phyloP scores from a whole-genome alignment of 2,329 filamentous ascomycete species.

The Claviceps capensis region DNA sequence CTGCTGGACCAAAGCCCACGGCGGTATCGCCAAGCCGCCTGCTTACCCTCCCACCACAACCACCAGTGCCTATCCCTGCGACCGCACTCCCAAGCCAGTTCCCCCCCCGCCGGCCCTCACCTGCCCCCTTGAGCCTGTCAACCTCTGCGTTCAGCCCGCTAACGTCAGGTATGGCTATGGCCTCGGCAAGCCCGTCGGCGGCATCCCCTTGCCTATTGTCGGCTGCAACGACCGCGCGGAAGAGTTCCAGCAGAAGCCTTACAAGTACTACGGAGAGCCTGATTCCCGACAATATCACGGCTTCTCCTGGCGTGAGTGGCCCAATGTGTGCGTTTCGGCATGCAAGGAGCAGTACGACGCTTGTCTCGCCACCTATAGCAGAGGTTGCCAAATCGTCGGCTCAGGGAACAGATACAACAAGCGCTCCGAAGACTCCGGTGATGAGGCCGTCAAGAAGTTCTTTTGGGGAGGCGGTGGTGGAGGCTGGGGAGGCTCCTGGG shows the following conservation, averaged over 20 bases:
- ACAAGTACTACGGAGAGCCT: conserved; percentile 37
- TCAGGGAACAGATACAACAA: conserved; percentile 14
- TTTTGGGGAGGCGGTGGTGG: background rate
- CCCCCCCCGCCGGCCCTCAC: conserved; percentile 18
- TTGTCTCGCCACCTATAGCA: conserved; percentile 34
- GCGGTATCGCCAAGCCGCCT: conserved; percentile 20
- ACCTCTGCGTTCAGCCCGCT: conserved; percentile 39
- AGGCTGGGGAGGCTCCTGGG: background rate
- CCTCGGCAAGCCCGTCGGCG: conserved; percentile 43
- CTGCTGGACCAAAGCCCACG: conserved; percentile 29
- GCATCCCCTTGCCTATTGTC: conserved; percentile 36
- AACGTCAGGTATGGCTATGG: conserved; percentile 51
- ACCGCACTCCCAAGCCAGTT: conserved; percentile 15
- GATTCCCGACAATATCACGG: conserved; percentile 29
- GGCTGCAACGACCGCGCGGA: conserved; percentile 37
- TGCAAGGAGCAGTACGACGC: conserved; percentile 38
- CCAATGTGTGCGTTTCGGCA: conserved; percentile 34
- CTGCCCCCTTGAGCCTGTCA: conserved; percentile 32
- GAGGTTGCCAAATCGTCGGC: conserved; percentile 28
- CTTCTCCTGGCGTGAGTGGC: conserved; percentile 24
- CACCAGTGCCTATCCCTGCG: conserved; percentile 21
- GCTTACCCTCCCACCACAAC: conserved; percentile 15
- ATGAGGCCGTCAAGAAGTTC: conserved; percentile 12
- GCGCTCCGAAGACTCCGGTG: conserved; percentile 12
- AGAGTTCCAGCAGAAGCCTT: conserved; percentile 29